Base-by-base conservation (phyloP, 352 stramenopile species). In the Phytopythium boreale region DNA sequence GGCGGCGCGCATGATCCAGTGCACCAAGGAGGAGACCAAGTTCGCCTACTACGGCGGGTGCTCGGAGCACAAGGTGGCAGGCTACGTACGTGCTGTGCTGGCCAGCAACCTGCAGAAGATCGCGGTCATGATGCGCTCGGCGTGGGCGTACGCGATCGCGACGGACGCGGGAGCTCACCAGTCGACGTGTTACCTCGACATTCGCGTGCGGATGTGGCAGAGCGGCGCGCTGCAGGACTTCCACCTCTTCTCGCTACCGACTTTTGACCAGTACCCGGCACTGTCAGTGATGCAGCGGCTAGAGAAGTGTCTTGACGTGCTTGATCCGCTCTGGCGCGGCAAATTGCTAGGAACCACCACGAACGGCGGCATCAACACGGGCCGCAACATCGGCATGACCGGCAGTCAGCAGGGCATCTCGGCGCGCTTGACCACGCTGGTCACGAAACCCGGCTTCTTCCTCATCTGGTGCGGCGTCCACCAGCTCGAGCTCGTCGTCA, bases 21-120 rank as follows among this genome's bases (percentile, higher is more conserved):
- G 77, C 65, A 77, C 76, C 15, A 73, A 74, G 53, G 80, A 89
- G 61, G 80, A 89, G 58, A 89, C 80, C 20, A 83, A 84, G 51
- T 60, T 86, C 36, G 44, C 66, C 0, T 79, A 69, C 63, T 89
- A 89, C 22, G 65, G 76, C 15, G 77, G 77, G 19, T 81, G 75
- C 66, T 76, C 77, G 14, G 77, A 84, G 37, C 67, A 73, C 49
- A 73, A 72, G 55, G 67, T 89, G 3, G 80, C 80, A 5, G 69
- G 72, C 20, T 89, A 78, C 43, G 72, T 87, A 22, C 76, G 80
- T 39, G 77, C 77, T 4, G 66, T 88, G 37, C 63, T 87, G 11
- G 80, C 78, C 29, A 87, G 76, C 62, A 89, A 87, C 56, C 29
- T 89, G 59, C 78, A 89, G 68, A 83, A 79, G 57, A 78, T 87